Evolutionary conservation across 2,329 filamentous ascomycete genomes (phyloP).

Genomic region (Thelonectria blattea): DNA sequence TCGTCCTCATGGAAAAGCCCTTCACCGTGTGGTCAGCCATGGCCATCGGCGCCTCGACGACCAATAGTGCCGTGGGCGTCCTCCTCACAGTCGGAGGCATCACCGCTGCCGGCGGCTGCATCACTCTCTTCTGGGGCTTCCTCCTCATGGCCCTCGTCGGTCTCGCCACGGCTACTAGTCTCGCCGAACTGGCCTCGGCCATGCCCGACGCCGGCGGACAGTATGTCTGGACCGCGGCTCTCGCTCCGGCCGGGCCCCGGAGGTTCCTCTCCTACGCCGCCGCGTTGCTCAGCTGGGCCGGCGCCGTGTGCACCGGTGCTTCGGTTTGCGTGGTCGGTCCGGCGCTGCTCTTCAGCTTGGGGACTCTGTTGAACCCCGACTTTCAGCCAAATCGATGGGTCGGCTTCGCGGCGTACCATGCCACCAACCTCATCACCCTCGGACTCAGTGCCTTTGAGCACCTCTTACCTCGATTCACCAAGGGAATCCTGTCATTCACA

Average conservation of each 20-base stretch:
- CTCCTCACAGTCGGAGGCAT: background rate
- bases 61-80: background rate
- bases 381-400: slow-evolving; percentile 4
- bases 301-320: slow-evolving; percentile 6
- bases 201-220: slow-evolving; percentile 13
- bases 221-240: slow-evolving; percentile 5
- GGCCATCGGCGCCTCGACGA: background rate
- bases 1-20: background rate
- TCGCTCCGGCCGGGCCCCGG: background rate
- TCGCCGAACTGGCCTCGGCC: slow-evolving; percentile 5
- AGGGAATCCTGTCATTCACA: background rate
- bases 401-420: slow-evolving; percentile 6
- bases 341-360: slow-evolving; percentile 1
- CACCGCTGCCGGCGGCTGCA: slow-evolving; percentile 1
- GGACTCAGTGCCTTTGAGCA: slow-evolving; percentile 9
- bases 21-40: slow-evolving; percentile 1
- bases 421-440: slow-evolving; percentile 2
- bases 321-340: slow-evolving; percentile 9
- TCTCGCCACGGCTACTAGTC: background rate
- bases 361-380: background rate
- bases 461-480: slow-evolving; percentile 3
- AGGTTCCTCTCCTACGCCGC: slow-evolving; percentile 10
- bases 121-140: slow-evolving; percentile 17
- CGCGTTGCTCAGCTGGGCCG: slow-evolving; percentile 11
- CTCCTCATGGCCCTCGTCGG: slow-evolving; percentile 9